Base-by-base conservation (phyloP, 2,329 filamentous ascomycete species). In the Trichoderma afroharzianum region DNA sequence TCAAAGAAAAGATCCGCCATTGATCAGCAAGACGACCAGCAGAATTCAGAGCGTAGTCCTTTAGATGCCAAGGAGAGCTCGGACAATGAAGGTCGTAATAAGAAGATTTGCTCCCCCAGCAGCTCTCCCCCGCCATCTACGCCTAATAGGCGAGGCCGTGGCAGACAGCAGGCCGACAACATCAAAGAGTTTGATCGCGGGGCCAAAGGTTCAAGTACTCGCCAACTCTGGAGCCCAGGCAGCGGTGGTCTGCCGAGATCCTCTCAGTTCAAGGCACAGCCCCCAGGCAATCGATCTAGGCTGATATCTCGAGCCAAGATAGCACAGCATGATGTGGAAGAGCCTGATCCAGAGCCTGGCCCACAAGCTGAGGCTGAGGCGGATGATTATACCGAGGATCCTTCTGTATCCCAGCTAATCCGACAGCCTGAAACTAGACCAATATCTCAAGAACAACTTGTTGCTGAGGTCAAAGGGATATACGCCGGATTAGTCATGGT, bases 401-500 rank as follows among this genome's bases (percentile, higher is more conserved):
- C 70, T 2, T 68, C 72, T 0, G 64, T 68, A 0, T 62, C 62
- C 1, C 68, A 72, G 6, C 68, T 77, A 69, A 73, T 76, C 26
- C 73, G 71, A 1, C 74, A 93, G 74, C 89, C 88, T 0, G 87
- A 91, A 64, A 93, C 90, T 0, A 82, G 90, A 0, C 87, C 89
- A 0, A 94, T 96, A 8, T 91, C 90, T 0, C 91, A 93, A 73
- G 91, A 94, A 1, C 92, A 97, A 75, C 85, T 97, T 0, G 88
- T 93, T 0, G 89, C 90, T 0, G 94, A 97, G 76, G 92, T 97
- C 0, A 94, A 94, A 71, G 90, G 90, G 0, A 96, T 96, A 4
- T 97, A 97, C 76, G 90, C 91, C 0, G 94, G 93, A 0, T 81
- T 98, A 0, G 91, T 94, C 0, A 93, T 96, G 89, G 93, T 97